Evolutionary conservation across 179 eudicot species (phyloP).

Genomic region (Pouteria campechiana): DNA sequence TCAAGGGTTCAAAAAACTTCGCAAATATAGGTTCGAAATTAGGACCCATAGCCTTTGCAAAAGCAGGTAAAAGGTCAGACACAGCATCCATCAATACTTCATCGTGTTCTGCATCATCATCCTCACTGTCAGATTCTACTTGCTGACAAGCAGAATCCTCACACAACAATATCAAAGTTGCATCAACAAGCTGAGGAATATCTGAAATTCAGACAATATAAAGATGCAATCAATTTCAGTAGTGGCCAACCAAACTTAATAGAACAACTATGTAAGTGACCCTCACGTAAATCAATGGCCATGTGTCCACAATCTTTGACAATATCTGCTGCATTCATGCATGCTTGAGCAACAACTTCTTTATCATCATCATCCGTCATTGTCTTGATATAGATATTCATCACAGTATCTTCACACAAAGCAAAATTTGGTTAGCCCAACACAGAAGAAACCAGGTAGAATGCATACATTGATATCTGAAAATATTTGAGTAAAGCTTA

Average conservation of each 20-base stretch:
- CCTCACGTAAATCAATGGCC: conserved; percentile 80
- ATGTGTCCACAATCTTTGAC: conserved; percentile 56
- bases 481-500: no score
- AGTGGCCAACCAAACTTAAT: neutral
- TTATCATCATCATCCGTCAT: conserved; percentile 95
- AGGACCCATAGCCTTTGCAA: conserved; percentile 86
- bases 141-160: conserved; percentile 78
- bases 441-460: no score
- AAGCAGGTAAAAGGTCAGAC: conserved; percentile 95
- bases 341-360: conserved; percentile 98
- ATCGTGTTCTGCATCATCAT: conserved; percentile 76
- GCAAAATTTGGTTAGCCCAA: neutral
- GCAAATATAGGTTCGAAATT: conserved; percentile 78
- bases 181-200: conserved; percentile 65
- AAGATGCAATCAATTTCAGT: neutral
- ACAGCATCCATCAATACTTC: conserved; percentile 99
- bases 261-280: neutral
- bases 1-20: conserved; percentile 61
- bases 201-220: conserved; percentile 26
- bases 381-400: conserved; percentile 73
- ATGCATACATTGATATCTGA: no score
- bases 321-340: conserved; percentile 68
- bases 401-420: conserved; percentile 52
- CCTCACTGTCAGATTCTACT: conserved; percentile 86
- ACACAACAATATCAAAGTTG: conserved; percentile 54